Evolutionary conservation across 306 rosid species (phyloP).

Genomic region (Cicer pinnatifidum): DNA sequence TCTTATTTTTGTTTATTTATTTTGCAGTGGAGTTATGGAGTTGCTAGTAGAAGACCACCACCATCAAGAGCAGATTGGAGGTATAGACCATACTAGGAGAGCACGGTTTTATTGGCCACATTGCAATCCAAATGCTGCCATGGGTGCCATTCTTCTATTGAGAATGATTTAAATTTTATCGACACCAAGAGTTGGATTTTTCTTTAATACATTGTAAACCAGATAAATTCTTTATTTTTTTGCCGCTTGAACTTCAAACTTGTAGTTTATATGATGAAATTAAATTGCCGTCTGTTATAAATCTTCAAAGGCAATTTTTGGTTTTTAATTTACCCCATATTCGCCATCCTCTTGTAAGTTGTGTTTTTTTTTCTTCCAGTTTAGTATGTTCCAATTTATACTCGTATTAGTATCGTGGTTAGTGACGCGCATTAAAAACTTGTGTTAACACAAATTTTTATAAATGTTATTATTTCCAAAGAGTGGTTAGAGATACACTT

Average conservation of each 20-base stretch:
- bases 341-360: not conserved
- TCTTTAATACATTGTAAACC: not conserved
- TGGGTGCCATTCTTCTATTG: slow-evolving; percentile 6
- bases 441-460: not conserved
- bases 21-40: slow-evolving; percentile 94
- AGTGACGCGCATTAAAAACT: not conserved
- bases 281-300: not conserved
- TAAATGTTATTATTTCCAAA: not conserved
- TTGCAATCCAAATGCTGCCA: slow-evolving; percentile 16
- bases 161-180: slow-evolving; percentile 23
- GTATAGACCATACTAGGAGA: slow-evolving; percentile 84
- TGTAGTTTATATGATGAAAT: slow-evolving; percentile 13
- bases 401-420: not conserved
- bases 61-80: slow-evolving; percentile 96
- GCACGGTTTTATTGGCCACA: slow-evolving; percentile 19
- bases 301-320: not conserved
- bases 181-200: slow-evolving; percentile 31
- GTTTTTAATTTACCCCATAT: not conserved
- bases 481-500: not conserved
- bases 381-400: not conserved
- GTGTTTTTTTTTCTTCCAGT: not conserved
- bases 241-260: not conserved
- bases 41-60: slow-evolving; percentile 75
- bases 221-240: not conserved
- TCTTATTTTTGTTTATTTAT: not conserved